Evolutionary conservation across 2,329 filamentous ascomycete genomes (phyloP).

Genomic region (Bipolaris bicolor): DNA sequence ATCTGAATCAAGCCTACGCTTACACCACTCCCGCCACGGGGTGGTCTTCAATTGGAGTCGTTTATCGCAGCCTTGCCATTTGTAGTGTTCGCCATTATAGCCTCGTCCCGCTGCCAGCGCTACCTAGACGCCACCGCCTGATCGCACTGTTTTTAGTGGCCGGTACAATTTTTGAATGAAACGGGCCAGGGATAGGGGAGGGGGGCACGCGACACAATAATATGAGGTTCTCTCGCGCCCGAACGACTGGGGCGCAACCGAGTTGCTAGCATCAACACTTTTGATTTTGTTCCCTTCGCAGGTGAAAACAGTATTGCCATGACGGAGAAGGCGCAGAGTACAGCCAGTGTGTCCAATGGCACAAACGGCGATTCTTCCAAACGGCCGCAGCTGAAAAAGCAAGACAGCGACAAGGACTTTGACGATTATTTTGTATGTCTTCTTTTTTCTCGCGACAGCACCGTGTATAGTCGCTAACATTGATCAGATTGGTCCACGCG

Average conservation of each 20-base stretch:
- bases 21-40: background rate
- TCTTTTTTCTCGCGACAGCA: background rate
- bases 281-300: background rate
- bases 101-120: background rate
- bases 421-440: background rate
- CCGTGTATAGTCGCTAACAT: background rate
- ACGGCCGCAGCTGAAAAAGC: background rate
- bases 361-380: background rate
- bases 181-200: background rate
- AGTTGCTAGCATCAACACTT: background rate
- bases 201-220: background rate
- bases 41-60: background rate
- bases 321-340: background rate
- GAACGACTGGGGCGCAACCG: background rate
- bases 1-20: background rate
- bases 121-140: background rate
- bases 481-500: constrained; percentile 62
- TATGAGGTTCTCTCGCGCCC: background rate
- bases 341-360: background rate
- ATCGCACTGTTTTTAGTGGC: background rate
- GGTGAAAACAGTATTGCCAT: background rate
- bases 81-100: background rate
- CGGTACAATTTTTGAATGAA: background rate
- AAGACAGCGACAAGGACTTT: background rate
- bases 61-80: background rate